These are phyloP conservation scores for Pseudogymnoascus sp. DNA, from an alignment of 2,329 filamentous ascomycete genomes.

Conservation along the genomic window DNA sequence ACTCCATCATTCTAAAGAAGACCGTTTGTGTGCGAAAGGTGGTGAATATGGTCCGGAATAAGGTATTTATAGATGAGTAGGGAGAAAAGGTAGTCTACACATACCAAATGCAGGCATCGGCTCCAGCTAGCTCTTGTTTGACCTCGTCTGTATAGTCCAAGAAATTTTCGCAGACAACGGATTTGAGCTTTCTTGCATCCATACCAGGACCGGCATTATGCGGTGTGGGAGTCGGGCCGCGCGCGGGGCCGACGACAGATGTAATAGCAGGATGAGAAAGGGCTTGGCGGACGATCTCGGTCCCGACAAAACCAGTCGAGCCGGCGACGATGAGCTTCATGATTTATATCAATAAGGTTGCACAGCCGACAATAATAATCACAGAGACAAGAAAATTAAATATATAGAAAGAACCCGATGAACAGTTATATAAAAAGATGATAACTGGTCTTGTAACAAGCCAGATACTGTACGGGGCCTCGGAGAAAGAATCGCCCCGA, in stretches of 20 bases:
- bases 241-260: constrained; percentile 24
- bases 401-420: no score
- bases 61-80: constrained; percentile 23
- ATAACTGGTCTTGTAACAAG: background rate
- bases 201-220: background rate
- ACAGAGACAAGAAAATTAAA: background rate
- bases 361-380: no score
- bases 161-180: constrained; percentile 26
- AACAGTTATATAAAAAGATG: no score
- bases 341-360: no score
- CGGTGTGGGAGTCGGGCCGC: constrained; percentile 16
- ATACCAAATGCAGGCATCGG: constrained; percentile 32
- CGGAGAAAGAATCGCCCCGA: background rate
- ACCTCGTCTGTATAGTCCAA: constrained; percentile 26
- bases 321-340: no score
- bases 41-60: constrained; percentile 33
- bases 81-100: constrained; percentile 35
- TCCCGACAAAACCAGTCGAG: no score
- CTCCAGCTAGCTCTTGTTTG: constrained; percentile 24
- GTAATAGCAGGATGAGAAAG: constrained; percentile 23
- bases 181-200: constrained; percentile 26
- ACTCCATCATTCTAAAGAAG: constrained; percentile 30
- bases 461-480: background rate
- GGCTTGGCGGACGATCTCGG: no score
- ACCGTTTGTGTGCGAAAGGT: constrained; percentile 25